Percentiles rank a stretch among this genome's conserved stretches.
These are phyloP conservation scores for Colletotrichum endophyticum DNA, from an alignment of 2,329 filamentous ascomycete species.

Conservation along the genomic window DNA sequence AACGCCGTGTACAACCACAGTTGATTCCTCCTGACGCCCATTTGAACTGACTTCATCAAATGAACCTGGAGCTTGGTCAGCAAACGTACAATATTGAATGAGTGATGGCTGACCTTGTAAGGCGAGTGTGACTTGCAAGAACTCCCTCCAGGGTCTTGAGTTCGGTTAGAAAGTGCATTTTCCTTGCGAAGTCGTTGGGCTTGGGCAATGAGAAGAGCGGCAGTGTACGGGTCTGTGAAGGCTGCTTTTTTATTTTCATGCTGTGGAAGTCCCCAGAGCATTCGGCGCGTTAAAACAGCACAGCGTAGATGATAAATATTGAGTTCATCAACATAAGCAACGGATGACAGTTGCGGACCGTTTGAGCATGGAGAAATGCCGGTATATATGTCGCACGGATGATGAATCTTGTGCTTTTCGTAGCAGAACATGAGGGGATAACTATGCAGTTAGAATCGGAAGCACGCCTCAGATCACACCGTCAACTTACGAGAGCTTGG, in stretches of 20 bases:
- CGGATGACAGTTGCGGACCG: accelerated
- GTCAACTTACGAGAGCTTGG: not conserved
- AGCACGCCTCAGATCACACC: not conserved
- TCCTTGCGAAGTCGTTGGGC: not conserved
- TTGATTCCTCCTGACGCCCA: not conserved
- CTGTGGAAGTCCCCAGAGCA: not conserved
- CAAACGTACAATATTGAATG: accelerated
- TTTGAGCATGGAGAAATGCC: accelerated
- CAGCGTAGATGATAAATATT: not conserved
- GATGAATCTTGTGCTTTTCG: not conserved
- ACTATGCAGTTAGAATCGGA: not conserved
- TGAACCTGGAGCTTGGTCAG: accelerated
- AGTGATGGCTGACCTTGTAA: not conserved
- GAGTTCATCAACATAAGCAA: not conserved
- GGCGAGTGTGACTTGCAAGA: accelerated
- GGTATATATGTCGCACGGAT: not conserved
- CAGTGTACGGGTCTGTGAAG: not conserved
- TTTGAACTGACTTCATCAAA: accelerated
- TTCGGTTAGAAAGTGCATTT: not conserved
- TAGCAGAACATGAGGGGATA: not conserved
- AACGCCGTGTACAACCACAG: not conserved
- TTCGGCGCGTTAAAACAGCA: no score
- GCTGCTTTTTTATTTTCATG: accelerated
- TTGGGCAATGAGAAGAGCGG: not conserved
- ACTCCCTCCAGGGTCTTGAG: accelerated